A percentile compares a stretch with the other conserved stretches of the same genome.
phyloP scores from a whole-genome alignment of 192 early-diverging fungal species.

The Linnemannia zychae region DNA sequence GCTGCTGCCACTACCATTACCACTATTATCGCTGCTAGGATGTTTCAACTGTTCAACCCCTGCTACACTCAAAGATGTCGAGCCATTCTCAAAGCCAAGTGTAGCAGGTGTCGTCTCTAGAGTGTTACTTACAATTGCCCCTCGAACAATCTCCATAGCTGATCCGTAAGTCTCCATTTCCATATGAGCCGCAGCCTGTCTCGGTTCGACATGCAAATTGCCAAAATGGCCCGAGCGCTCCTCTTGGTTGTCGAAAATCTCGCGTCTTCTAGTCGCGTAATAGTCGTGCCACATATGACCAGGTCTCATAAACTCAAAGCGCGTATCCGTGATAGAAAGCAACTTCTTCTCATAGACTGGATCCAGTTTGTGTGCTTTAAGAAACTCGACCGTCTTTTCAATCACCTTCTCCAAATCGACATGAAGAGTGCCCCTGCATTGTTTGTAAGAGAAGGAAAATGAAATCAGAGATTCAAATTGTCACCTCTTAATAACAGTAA shows the following conservation, averaged over 20 bases:
- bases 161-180: neutral
- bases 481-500: neutral
- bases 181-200: neutral
- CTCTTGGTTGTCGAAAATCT: neutral
- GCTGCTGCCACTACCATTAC: neutral
- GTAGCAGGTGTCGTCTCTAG: neutral
- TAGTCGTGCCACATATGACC: conserved; percentile 34
- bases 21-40: neutral
- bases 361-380: neutral
- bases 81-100: neutral
- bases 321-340: neutral
- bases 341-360: conserved; percentile 24
- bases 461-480: neutral
- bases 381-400: conserved; percentile 38
- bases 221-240: neutral
- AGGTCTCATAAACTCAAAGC: conserved; percentile 30
- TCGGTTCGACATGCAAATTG: neutral
- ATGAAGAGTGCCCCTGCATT: conserved; percentile 12
- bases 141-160: neutral
- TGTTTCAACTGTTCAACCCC: neutral
- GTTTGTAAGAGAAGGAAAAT: neutral
- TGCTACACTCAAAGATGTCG: neutral
- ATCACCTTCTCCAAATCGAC: conserved; percentile 38
- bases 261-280: conserved; percentile 7
- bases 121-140: neutral